A percentile compares a stretch with the other conserved stretches of the same genome.
Conservation (phyloP, 163 green algal species). For the Scenedesmus sp. region DNA sequence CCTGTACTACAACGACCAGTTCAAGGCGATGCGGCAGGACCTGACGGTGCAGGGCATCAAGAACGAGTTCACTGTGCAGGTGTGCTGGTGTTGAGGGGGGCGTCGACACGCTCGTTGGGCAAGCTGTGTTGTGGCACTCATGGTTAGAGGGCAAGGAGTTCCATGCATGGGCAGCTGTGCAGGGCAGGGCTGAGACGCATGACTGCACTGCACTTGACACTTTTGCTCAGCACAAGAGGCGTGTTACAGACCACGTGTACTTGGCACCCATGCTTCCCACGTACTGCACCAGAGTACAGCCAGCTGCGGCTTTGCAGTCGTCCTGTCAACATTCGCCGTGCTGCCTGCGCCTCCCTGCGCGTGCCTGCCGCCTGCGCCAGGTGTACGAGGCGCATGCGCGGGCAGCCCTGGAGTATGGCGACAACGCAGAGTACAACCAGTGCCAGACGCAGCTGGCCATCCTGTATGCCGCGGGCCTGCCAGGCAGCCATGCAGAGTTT, state of each 20-base stretch:
- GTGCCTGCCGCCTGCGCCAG: background rate
- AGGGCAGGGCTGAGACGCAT: no score
- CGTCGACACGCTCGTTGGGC: no score
- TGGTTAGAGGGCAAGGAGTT: no score
- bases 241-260: no score
- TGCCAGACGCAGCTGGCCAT: conserved; percentile 87
- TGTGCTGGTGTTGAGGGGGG: conserved; percentile 13
- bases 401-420: conserved; percentile 90
- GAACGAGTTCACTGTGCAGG: conserved; percentile 72
- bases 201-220: no score
- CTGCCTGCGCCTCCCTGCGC: background rate
- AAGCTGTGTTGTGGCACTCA: no score
- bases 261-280: no score
- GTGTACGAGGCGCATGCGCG: conserved; percentile 91
- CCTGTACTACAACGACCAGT: conserved; percentile 83
- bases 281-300: no score
- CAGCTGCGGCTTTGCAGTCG: no score
- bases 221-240: no score
- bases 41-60: conserved; percentile 90
- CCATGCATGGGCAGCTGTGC: background rate
- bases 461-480: conserved; percentile 76
- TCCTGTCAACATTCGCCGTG: background rate
- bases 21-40: conserved; percentile 96
- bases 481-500: conserved; percentile 84
- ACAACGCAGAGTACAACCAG: conserved; percentile 93